A percentile compares a stretch with the other conserved stretches of the same genome.
Conservation (phyloP, 805 yeast genomes). For the Nakazawaea laoshanensis region DNA sequence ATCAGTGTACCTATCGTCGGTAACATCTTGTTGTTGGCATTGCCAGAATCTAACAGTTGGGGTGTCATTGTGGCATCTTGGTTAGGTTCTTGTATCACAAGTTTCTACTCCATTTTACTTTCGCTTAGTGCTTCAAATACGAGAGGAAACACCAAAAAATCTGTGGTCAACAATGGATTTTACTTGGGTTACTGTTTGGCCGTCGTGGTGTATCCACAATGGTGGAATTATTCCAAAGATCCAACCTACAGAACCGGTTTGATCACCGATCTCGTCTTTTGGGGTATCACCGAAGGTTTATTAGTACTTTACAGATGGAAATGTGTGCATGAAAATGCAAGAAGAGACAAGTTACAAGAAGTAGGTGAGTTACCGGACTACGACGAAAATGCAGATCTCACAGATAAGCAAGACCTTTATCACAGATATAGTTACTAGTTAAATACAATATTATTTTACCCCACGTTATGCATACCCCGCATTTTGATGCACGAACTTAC, state of each 20-base stretch:
- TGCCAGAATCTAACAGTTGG: slow-evolving; percentile 15
- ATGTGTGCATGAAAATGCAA: slow-evolving; percentile 17
- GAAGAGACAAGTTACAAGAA: slow-evolving; percentile 14
- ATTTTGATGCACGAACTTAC: too few relatives aligned
- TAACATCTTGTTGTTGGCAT: slow-evolving; percentile 14
- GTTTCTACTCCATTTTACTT: slow-evolving; percentile 14
- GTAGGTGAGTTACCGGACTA: slow-evolving; percentile 13
- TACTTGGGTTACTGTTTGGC: slow-evolving; percentile 16
- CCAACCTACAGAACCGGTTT: slow-evolving; percentile 14
- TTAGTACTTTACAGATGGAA: slow-evolving; percentile 18
- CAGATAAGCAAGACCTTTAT: slow-evolving; percentile 18
- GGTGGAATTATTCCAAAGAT: slow-evolving; percentile 14
- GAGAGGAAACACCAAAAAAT: slow-evolving; percentile 14
- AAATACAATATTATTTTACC: neutral
- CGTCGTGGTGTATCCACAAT: slow-evolving; percentile 15
- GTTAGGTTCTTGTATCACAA: slow-evolving; percentile 13
- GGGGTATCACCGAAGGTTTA: slow-evolving; percentile 17
- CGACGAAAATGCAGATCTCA: slow-evolving; percentile 16
- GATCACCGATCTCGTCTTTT: slow-evolving; percentile 19
- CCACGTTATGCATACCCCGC: neutral
- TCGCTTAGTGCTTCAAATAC: slow-evolving; percentile 18
- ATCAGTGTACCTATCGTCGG: slow-evolving; percentile 18
- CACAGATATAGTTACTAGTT: slow-evolving; percentile 16
- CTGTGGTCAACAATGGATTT: slow-evolving; percentile 9
- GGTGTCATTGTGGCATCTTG: slow-evolving; percentile 13